These are phyloP conservation scores for Hirschfeldia incana DNA, from an alignment of 345 rosid species.

Conservation along the genomic window DNA sequence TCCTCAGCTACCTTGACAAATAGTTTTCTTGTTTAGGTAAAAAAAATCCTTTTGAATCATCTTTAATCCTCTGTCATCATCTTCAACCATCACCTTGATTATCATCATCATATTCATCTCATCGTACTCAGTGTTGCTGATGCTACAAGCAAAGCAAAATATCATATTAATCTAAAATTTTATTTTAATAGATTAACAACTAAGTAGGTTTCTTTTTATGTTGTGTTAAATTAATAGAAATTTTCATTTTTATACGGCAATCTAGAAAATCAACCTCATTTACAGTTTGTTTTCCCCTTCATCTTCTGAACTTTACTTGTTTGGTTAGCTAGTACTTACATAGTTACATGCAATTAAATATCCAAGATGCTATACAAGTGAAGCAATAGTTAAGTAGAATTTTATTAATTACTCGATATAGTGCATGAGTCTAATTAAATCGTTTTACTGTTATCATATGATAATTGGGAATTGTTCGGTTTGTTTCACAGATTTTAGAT, in stretches of 20 bases:
- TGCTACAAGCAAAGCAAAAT: constrained; percentile 43
- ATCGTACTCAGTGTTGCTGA: constrained; percentile 41
- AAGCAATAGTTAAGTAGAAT: not conserved
- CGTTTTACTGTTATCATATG: constrained; percentile 15
- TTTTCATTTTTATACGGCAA: not conserved
- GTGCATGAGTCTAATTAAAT: not conserved
- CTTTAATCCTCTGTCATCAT: constrained; percentile 14
- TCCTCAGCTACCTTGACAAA: not conserved
- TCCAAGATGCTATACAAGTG: constrained; percentile 8
- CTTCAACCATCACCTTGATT: constrained; percentile 16
- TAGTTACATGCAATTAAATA: not conserved
- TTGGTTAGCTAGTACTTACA: not conserved
- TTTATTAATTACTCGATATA: not conserved
- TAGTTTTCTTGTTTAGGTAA: constrained; percentile 19
- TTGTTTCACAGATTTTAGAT: not conserved
- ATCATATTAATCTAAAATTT: constrained; percentile 13
- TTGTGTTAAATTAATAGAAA: not conserved
- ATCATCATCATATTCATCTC: constrained; percentile 25
- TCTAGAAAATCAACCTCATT: not conserved
- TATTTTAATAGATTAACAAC: not conserved
- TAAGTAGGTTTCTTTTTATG: not conserved
- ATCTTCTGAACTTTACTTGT: not conserved
- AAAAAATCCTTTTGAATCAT: not conserved
- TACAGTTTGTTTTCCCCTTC: not conserved
- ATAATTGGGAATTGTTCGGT: not conserved